Conservation (phyloP, 352 stramenopile species). For the Phytophthora boehmeriae region DNA sequence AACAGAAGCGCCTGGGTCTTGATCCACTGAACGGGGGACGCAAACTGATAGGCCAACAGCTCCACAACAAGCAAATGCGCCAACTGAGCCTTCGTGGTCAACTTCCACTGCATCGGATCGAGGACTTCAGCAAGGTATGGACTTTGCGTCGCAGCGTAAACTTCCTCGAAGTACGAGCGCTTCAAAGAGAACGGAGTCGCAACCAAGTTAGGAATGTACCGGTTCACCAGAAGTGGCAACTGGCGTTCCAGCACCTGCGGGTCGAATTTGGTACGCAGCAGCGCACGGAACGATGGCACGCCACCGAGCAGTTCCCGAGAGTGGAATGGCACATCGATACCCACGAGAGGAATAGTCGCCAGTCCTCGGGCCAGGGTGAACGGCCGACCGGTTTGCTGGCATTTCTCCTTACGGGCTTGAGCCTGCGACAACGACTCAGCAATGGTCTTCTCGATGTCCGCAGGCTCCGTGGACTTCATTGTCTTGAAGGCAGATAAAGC, state of each 20-base stretch:
- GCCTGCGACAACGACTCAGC: conserved; percentile 62
- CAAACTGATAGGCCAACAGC: conserved; percentile 90
- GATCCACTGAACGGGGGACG: conserved; percentile 90
- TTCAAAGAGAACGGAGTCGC: conserved; percentile 81
- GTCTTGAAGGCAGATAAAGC: conserved; percentile 57
- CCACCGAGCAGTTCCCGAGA: conserved; percentile 82
- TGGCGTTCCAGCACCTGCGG: conserved; percentile 69
- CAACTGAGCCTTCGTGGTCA: conserved; percentile 70
- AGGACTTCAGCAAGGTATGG: conserved; percentile 70
- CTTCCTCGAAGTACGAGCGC: conserved; percentile 76
- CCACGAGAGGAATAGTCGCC: conserved; percentile 87
- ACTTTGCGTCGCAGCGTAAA: conserved; percentile 75
- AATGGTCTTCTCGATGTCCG: conserved; percentile 60
- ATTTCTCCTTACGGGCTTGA: conserved; percentile 64
- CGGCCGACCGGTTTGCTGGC: conserved; percentile 50
- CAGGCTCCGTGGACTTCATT: conserved; percentile 47
- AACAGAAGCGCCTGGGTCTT: conserved; percentile 86
- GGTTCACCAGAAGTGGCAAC: conserved; percentile 68
- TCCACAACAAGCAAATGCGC: conserved; percentile 83
- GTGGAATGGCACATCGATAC: conserved; percentile 92
- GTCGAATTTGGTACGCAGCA: conserved; percentile 77
- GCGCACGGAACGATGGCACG: conserved; percentile 78
- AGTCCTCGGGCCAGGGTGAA: conserved; percentile 67
- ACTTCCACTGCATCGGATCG: conserved; percentile 72
- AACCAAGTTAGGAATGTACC: conserved; percentile 90